Percentiles rank a stretch among this genome's conserved stretches.
Evolutionary conservation across 106 monocot species (phyloP).

Genomic region (Cymbidium sinense): DNA sequence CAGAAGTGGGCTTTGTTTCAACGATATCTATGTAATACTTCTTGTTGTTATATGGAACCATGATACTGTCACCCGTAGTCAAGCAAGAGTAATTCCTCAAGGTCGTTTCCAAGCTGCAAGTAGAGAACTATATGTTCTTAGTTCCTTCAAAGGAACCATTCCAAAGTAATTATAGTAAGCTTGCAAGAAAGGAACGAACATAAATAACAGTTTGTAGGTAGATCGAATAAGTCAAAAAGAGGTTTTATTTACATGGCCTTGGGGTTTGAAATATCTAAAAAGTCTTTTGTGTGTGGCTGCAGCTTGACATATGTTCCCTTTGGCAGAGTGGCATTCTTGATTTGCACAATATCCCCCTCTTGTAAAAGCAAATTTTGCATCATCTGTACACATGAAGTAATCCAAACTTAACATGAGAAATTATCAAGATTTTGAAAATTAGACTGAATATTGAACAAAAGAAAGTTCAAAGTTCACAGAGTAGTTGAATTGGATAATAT

Average conservation of each 20-base stretch:
- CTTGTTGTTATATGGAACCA: slow-evolving; percentile 95
- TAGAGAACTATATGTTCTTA: not conserved
- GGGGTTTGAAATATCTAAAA: slow-evolving; percentile 82
- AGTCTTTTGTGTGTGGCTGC: slow-evolving; percentile 82
- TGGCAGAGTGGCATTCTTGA: slow-evolving; percentile 75
- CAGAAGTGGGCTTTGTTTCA: slow-evolving; percentile 82
- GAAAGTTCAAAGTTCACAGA: too few relatives aligned
- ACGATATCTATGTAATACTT: slow-evolving; percentile 97
- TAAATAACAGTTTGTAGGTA: slow-evolving; percentile 45
- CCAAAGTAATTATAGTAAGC: slow-evolving; percentile 20
- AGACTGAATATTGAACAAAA: too few relatives aligned
- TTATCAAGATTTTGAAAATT: too few relatives aligned
- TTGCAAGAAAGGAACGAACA: slow-evolving; percentile 82
- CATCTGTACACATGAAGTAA: slow-evolving; percentile 39
- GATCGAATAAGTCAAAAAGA: not conserved
- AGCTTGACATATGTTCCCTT: slow-evolving; percentile 88
- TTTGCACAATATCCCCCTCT: slow-evolving; percentile 70
- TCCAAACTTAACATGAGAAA: not conserved
- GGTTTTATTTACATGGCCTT: slow-evolving; percentile 70
- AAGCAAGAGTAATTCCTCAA: slow-evolving; percentile 91
- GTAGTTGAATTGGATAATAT: too few relatives aligned
- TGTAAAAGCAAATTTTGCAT: slow-evolving; percentile 86
- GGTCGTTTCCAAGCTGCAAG: slow-evolving; percentile 75
- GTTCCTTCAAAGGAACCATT: slow-evolving; percentile 19
- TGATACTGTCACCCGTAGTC: slow-evolving; percentile 88